These are phyloP conservation scores for Xylona heveae DNA, from an alignment of 495 filamentous ascomycete species.

Conservation along the genomic window DNA sequence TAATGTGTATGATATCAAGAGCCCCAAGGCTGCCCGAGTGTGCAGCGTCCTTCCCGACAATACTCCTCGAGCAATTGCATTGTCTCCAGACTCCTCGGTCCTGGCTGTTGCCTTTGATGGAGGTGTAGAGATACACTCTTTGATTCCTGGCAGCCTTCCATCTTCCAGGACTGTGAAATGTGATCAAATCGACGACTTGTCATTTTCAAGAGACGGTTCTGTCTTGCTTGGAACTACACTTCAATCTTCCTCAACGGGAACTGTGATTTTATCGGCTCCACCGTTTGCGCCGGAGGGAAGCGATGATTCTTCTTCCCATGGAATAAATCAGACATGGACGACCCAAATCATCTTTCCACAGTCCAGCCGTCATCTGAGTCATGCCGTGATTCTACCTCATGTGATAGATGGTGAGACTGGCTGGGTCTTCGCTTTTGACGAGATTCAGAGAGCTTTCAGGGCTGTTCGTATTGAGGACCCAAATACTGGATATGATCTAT, in stretches of 20 bases:
- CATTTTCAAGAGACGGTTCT: conserved; percentile 66
- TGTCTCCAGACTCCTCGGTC: conserved; percentile 64
- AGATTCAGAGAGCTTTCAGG: conserved; percentile 53
- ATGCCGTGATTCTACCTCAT: conserved; percentile 50
- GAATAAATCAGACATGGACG: conserved; percentile 65
- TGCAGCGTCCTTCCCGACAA: conserved; percentile 56
- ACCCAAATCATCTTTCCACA: conserved; percentile 77
- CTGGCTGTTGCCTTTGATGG: conserved; percentile 74
- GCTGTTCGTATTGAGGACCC: conserved; percentile 54
- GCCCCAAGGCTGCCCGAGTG: conserved; percentile 37
- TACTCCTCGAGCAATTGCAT: conserved; percentile 49
- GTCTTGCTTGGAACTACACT: conserved; percentile 68
- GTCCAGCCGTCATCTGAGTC: conserved; percentile 49
- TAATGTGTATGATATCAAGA: conserved; percentile 53
- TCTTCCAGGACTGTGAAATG: conserved; percentile 59
- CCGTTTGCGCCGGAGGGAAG: conserved; percentile 40
- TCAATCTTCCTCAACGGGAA: conserved; percentile 37
- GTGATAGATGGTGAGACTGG: conserved; percentile 47
- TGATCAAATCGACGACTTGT: conserved; percentile 50
- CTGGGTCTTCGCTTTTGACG: conserved; percentile 67
- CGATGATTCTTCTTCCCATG: conserved; percentile 33
- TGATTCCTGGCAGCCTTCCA: conserved; percentile 38
- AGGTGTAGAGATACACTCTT: conserved; percentile 66
- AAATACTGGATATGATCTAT: conserved; percentile 59
- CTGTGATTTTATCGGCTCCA: conserved; percentile 61